Evolutionary conservation across 495 filamentous ascomycete genomes (phyloP), one percentile per base, ranked within the genome.

Genomic region (Monascus purpureus): DNA sequence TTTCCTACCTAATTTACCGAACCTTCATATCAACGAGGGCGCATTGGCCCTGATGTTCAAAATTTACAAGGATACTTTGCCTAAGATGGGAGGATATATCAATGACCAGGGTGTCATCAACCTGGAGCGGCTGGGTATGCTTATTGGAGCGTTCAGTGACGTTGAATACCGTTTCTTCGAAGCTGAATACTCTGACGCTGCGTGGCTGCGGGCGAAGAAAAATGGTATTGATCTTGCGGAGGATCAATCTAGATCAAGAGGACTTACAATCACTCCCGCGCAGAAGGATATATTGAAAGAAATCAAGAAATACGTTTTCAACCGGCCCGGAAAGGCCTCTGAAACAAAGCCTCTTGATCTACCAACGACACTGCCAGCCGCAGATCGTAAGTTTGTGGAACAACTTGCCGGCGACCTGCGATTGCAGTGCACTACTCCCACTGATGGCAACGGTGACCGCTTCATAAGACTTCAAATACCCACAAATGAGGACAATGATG

Each of bases 1-100:
- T 59, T 99, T 99, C 58, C 69, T 99, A 46, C 92, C 92, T 3
- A 94, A 96, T 57, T 63, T 99, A 31, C 92, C 92, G 2, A 82
- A 92, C 40, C 60, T 99, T 38, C 92, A 96, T 58, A 99, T 99
- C 57, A 99, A 99, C 56, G 92, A 96, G 52, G 92, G 92, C 20
- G 92, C 92, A 8, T 60, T 96, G 47, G 80, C 86, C 13, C 72
- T 90, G 40, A 95, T 96, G 87, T 99, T 99, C 53, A 83, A 80
- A 53, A 75, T 92, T 37, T 99, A 99, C 67, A 95, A 95, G 48
- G 65, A 79, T 13, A 74, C 93, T 11, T 63, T 99, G 35, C 85
- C 82, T 16, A 81, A 77, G 50, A 80, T 81, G 50, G 78, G 82
- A 31, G 92, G 92, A 12, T 99, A 99, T 49, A 92, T 99, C 52